These are phyloP conservation scores for Lachnellula cervina DNA, from an alignment of 2,329 filamentous ascomycete species.

Conservation along the genomic window DNA sequence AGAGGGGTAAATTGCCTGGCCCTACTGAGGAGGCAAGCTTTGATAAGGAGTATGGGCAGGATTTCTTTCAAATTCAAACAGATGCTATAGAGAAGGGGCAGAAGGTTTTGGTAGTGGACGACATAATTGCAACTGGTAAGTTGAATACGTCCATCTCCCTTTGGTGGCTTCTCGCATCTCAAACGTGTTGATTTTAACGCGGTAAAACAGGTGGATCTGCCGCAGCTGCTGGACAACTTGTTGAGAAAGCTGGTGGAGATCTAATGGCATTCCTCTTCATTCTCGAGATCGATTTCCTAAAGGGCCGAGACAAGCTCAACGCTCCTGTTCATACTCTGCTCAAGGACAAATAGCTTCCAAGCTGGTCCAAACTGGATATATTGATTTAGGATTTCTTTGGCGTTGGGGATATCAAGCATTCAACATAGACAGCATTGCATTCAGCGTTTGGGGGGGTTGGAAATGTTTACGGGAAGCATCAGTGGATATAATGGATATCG, in stretches of 20 bases:
- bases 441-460: background rate
- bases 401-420: conserved; percentile 21
- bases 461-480: background rate
- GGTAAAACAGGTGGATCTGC: conserved; percentile 73
- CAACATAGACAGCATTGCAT: conserved; percentile 29
- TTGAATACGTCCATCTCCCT: background rate
- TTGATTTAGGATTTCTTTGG: conserved; percentile 16
- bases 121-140: conserved; percentile 97
- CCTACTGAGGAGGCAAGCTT: conserved; percentile 80
- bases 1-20: conserved; percentile 92
- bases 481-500: background rate
- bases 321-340: conserved; percentile 81
- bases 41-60: conserved; percentile 92
- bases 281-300: conserved; percentile 88
- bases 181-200: conserved; percentile 5
- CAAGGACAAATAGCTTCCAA: conserved; percentile 29
- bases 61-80: conserved; percentile 93
- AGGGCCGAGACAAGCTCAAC: conserved; percentile 84
- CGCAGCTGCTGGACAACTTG: conserved; percentile 77
- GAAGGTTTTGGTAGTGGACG: conserved; percentile 89
- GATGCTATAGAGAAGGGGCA: conserved; percentile 80
- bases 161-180: background rate
- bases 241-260: conserved; percentile 79
- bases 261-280: conserved; percentile 91
- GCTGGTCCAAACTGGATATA: background rate